These are phyloP conservation scores for Backusella morwellensis DNA, from an alignment of 192 early-diverging fungal genomes.

Conservation along the genomic window DNA sequence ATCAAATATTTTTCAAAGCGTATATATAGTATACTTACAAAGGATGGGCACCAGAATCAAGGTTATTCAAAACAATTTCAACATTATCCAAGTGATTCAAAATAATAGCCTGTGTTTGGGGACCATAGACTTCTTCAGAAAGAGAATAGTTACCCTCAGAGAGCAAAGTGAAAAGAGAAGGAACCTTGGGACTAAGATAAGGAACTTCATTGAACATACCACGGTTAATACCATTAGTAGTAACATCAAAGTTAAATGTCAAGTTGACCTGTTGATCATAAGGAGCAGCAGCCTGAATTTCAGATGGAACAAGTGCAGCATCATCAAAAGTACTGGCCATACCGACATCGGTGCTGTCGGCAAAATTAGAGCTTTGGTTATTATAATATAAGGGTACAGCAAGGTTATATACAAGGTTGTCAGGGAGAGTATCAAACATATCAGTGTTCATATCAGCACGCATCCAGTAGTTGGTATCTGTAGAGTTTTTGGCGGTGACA, in stretches of 20 bases:
- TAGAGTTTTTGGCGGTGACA: constrained; percentile 65
- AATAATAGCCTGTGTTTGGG: constrained; percentile 59
- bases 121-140: constrained; percentile 57
- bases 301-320: constrained; percentile 49
- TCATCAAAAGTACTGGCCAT: constrained; percentile 56
- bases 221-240: constrained; percentile 74
- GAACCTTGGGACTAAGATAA: constrained; percentile 64
- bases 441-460: constrained; percentile 73
- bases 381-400: constrained; percentile 59
- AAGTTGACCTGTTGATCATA: constrained; percentile 51
- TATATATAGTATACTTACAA: constrained; percentile 1
- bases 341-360: constrained; percentile 16
- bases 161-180: constrained; percentile 64
- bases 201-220: constrained; percentile 78
- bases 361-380: constrained; percentile 27
- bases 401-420: constrained; percentile 50
- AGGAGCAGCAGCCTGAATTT: constrained; percentile 35
- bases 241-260: constrained; percentile 63
- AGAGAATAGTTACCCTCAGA: constrained; percentile 50
- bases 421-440: constrained; percentile 73
- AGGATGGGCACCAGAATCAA: constrained; percentile 67
- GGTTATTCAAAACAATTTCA: constrained; percentile 75
- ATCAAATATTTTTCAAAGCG: neutral
- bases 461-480: constrained; percentile 63
- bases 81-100: constrained; percentile 62